Conservation (phyloP, 2,329 filamentous ascomycete genomes). For the Zymoseptoria ardabiliae region DNA sequence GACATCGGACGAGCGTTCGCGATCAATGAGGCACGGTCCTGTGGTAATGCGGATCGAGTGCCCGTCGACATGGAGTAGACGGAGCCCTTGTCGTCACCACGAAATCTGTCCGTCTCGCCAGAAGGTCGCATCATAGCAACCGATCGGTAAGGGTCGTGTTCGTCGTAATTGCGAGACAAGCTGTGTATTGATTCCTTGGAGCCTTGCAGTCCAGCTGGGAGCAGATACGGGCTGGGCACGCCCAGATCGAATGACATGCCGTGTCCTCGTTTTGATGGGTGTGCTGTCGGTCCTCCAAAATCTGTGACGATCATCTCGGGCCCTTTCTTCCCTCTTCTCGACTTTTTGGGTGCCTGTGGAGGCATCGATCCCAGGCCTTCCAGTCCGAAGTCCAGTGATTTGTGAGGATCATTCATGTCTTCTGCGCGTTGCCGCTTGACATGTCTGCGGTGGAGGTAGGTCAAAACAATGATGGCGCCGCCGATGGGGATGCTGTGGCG, state of each 20-base stretch:
- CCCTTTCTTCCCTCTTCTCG: constrained; percentile 35
- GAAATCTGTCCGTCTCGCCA: constrained; percentile 31
- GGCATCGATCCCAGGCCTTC: constrained; percentile 36
- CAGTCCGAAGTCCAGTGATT: constrained; percentile 86
- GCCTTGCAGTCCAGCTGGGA: constrained; percentile 71
- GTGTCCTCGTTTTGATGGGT: constrained; percentile 30
- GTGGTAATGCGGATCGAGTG: constrained; percentile 29
- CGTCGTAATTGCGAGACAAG: constrained; percentile 66
- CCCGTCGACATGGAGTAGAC: constrained; percentile 46
- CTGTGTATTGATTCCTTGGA: constrained; percentile 84
- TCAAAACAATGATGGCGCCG: constrained; percentile 57
- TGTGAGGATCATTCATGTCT: constrained; percentile 79
- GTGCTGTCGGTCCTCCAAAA: constrained; percentile 11
- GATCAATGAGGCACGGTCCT: constrained; percentile 44
- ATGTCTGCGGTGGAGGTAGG: constrained; percentile 74
- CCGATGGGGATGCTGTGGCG: constrained; percentile 64
- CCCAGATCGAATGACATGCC: constrained; percentile 59
- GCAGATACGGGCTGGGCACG: constrained; percentile 78
- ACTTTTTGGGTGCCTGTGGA: constrained; percentile 29
- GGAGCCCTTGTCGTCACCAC: constrained; percentile 38
- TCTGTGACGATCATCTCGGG: constrained; percentile 54
- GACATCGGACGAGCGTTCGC: constrained; percentile 54
- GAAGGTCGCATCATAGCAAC: constrained; percentile 49
- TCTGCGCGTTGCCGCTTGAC: constrained; percentile 64
- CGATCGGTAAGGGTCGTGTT: constrained; percentile 78